A percentile compares a stretch with the other conserved stretches of the same genome.
Conservation (phyloP, 2,329 filamentous ascomycete genomes). For the Aspergillus chevalieri region DNA sequence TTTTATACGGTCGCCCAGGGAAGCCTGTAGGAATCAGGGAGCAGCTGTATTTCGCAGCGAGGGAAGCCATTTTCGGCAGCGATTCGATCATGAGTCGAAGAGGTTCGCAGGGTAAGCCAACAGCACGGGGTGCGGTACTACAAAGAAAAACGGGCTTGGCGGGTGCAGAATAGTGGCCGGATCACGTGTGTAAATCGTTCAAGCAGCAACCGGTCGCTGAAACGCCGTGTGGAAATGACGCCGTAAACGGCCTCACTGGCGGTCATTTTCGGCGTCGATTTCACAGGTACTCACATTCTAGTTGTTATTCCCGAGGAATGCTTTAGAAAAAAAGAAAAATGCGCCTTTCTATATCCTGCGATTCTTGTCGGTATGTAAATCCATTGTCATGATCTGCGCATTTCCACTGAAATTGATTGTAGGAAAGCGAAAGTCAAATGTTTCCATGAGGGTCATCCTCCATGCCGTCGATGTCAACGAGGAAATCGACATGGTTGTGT, state of each 20-base stretch:
- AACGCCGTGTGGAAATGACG: too few relatives aligned
- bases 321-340: constrained; percentile 10
- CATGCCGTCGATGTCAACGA: constrained; percentile 28
- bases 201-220: background rate
- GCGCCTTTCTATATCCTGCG: constrained; percentile 32
- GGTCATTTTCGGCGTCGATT: background rate
- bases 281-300: background rate
- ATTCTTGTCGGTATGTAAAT: constrained; percentile 24
- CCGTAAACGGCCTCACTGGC: background rate
- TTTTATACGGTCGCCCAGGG: background rate
- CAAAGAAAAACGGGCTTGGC: background rate
- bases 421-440: constrained; percentile 34
- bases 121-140: background rate
- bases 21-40: background rate
- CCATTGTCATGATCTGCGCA: background rate
- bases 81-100: background rate
- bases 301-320: background rate
- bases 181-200: background rate
- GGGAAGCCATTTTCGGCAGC: background rate
- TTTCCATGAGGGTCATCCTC: constrained; percentile 27
- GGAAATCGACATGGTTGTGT: constrained; percentile 17
- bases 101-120: background rate
- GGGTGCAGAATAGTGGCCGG: too few relatives aligned
- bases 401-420: background rate
- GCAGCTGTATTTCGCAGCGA: background rate